Evolutionary conservation across 225 moss, liverwort and hornwort species (phyloP), one percentile per base, ranked within the genome.

Genomic region (Physcomitrium patens): DNA sequence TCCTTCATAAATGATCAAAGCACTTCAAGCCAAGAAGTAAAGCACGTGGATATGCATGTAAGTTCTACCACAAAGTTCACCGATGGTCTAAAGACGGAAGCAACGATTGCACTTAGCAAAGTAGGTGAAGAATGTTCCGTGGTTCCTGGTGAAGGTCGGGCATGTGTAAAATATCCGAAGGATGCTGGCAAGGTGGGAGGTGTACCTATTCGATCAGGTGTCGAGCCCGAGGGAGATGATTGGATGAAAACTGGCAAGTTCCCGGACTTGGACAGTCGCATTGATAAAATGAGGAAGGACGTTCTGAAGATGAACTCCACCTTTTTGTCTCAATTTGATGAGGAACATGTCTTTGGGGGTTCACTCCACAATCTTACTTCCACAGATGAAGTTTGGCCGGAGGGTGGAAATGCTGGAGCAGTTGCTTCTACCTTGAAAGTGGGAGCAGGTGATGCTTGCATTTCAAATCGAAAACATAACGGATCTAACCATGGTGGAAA

Each of bases 211-310:
- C 77, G 71, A 67, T 46, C 60, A 56, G 67, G 49, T 67, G 84
- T 79, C 37, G 84, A 89, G 18, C 75, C 67, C 47, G 85, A 90
- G 64, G 85, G 90, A 63, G 95, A 95, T 77, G 97, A 95, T 73
- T 94, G 93, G 93, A 86, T 99, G 90, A 82, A 88, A 68, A 44
- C 76, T 55, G 91, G 85, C 72, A 95, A 88, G 76, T 99, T 95
- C 84, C 90, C 83, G 44, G 93, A 93, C 84, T 82, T 99, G 81
- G 94, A 99, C 43, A 87, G 90, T 41, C 93, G 95, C 71, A 93
- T 99, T 59, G 92, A 97, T 76, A 91, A 89, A 71, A 89, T 97
- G 67, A 89, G 92, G 63, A 87, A 74, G 67, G 90, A 76, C 70
- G 83, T 88, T 20, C 67, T 85, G 50, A 75, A 83, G 63, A 88